Base-by-base conservation (phyloP, 1,284 basidiomycete species). In the Nidula niveotomentosa region DNA sequence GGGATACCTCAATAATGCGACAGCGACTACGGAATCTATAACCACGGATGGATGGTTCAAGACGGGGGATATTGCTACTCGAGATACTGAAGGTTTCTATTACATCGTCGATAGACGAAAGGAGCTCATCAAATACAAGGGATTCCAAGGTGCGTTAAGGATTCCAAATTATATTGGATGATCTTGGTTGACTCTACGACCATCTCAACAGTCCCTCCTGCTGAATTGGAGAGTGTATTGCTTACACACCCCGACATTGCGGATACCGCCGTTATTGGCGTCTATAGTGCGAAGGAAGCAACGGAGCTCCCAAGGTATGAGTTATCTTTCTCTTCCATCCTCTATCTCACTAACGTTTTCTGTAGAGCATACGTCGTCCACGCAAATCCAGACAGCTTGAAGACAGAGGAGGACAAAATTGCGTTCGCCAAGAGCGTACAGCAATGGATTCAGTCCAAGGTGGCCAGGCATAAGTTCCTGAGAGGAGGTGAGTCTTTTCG, bases 121-220 rank as follows among this genome's bases (percentile, higher is more conserved):
- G 62, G 92, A 94, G 65, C 71, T 94, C 36, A 91, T 94, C 74
- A 93, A 94, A 68, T 93, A 93, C 70, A 90, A 89, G 80, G 84
- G 84, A 13, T 85, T 83, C 73, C 84, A 86, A 79, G 83, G 83
- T 76, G 58, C 45, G 70, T 61, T 46, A 18, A n/a, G 18, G 46
- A 3, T 13, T 37, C 49, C 37, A 15, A 54, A 15, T 23, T 39
- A 23, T 53, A 12, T 12, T 15, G 2, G 37, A 3, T 23, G 10
- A 41, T 41, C 37, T 41, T 41, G 37, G 4, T 3, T 10, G 45
- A 46, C 6, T 46, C 45, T 46, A 10, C 10, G 9, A 23, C 12
- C 45, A 33, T 33, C 36, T 37, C 43, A 39, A 37, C 53, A 89
- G 93, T 94, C 12, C 84, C 93, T 0, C 92, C 92, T 0, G 91